Evolutionary conservation across 2,329 filamentous ascomycete species (phyloP).

Genomic region (Diaporthe helianthi): DNA sequence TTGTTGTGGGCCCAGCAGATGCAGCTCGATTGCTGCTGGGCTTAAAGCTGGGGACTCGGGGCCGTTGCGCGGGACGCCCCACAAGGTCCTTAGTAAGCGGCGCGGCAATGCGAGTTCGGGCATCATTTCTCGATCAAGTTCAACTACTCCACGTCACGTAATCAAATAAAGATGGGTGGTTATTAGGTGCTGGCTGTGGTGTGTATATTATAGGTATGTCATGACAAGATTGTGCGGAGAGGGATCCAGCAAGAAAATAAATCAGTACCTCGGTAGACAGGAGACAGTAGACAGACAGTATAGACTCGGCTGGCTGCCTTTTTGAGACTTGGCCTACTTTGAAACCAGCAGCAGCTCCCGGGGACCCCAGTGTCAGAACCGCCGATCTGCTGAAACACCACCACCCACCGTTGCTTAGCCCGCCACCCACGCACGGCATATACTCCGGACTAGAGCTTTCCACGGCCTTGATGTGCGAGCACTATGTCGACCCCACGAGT

Average conservation of each 20-base stretch:
- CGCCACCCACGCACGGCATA: constrained; percentile 7
- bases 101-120: constrained; percentile 4
- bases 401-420: neutral
- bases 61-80: neutral
- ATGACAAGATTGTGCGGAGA: too few relatives aligned
- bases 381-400: constrained; percentile 22
- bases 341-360: constrained; percentile 1
- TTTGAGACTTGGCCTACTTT: constrained; percentile 5
- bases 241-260: too few relatives aligned
- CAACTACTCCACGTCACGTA: too few relatives aligned
- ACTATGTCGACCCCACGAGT: constrained; percentile 67
- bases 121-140: neutral
- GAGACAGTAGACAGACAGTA: neutral
- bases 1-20: constrained; percentile 27
- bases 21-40: constrained; percentile 26
- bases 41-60: neutral
- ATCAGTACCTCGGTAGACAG: too few relatives aligned
- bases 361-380: constrained; percentile 14
- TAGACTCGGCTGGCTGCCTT: neutral
- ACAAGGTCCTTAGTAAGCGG: constrained; percentile 28
- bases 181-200: too few relatives aligned
- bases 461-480: constrained; percentile 3
- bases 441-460: constrained; percentile 23
- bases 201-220: too few relatives aligned
- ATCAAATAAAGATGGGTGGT: too few relatives aligned